Evolutionary conservation across 225 moss, liverwort and hornwort genomes (phyloP), one percentile per base, ranked within the genome.

Genomic region (Takakia lepidozioides): DNA sequence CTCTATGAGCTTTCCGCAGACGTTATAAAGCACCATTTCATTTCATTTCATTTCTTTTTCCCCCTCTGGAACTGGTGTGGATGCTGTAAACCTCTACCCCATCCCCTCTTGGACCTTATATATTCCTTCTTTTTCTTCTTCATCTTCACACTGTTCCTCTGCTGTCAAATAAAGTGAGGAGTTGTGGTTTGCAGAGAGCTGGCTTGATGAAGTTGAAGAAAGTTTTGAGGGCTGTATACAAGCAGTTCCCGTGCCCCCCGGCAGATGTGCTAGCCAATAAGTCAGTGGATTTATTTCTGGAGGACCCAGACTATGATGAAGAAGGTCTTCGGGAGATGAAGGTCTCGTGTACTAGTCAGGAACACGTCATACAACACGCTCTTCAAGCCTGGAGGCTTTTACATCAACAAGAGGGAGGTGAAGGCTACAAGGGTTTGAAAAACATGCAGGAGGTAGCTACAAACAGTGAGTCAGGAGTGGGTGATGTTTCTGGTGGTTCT

Each of bases 201-300:
- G 78, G 93, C 30, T 74, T 95, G 59, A 29, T 74, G 66, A 89
- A 95, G 69, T 71, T 95, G 29, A 81, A 81, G 58, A 95, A 90
- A 70, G 93, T 89, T 49, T 51, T 95, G 50, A 79, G 89, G 38
- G 89, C 93, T 47, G 89, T 95, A 46, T 55, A 86, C 80, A 89
- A 84, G 69, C 93, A 95, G 67, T 95, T 95, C 66, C 74, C 84
- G 25, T 70, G 56, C 51, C 93, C 93, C 29, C 86, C 89, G 42
- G 54, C 58, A 48, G 74, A 77, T 51, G 46, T 86, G 30, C 82
- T 89, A 56, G 65, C 62, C 17, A 58, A 65, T 42, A 89, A 75
- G 53, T 78, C 93, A 40, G 84, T 95, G 52, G 80, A 84, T 51
- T 26, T 61, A 48, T 95, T 84, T 61, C 70, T 95, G 14, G 89